A percentile compares a stretch with the other conserved stretches of the same genome.
Conservation (phyloP, 208 protist genomes). For the Trypanosoma mega region DNA sequence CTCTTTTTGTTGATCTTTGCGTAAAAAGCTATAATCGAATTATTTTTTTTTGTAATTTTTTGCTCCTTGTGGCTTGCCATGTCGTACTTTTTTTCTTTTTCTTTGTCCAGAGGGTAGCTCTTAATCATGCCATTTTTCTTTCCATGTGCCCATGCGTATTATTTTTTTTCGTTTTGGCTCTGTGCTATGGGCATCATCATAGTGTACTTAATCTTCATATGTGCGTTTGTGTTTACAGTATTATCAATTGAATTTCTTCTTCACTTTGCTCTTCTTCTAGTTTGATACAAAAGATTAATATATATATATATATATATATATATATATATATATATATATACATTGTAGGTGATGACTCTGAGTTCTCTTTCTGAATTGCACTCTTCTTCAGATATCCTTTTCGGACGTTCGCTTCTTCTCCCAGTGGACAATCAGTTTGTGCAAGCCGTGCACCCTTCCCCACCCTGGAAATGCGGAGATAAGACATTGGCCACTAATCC, state of each 20-base stretch:
- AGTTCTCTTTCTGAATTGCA: conserved; percentile 19
- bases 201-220: too few species aligned
- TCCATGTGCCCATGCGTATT: neutral
- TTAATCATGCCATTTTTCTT: neutral
- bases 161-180: too few species aligned
- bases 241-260: too few species aligned
- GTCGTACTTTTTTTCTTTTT: too few species aligned
- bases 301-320: conserved; percentile 9
- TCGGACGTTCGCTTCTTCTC: conserved; percentile 4
- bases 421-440: conserved; percentile 33
- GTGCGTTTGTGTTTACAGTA: too few species aligned
- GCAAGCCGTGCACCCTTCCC: conserved; percentile 9
- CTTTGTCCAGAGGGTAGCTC: too few species aligned
- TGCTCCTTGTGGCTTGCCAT: too few species aligned
- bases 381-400: neutral
- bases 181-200: too few species aligned
- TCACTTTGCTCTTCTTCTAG: neutral
- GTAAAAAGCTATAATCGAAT: too few species aligned
- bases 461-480: neutral
- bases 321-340: conserved; percentile 19
- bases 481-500: neutral
- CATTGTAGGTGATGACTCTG: conserved; percentile 10
- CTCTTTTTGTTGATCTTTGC: too few species aligned
- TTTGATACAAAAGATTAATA: conserved; percentile 1
- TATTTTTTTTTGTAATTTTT: too few species aligned